Evolutionary conservation across 2,329 filamentous ascomycete species (phyloP).

Genomic region (Aspergillus sp.): DNA sequence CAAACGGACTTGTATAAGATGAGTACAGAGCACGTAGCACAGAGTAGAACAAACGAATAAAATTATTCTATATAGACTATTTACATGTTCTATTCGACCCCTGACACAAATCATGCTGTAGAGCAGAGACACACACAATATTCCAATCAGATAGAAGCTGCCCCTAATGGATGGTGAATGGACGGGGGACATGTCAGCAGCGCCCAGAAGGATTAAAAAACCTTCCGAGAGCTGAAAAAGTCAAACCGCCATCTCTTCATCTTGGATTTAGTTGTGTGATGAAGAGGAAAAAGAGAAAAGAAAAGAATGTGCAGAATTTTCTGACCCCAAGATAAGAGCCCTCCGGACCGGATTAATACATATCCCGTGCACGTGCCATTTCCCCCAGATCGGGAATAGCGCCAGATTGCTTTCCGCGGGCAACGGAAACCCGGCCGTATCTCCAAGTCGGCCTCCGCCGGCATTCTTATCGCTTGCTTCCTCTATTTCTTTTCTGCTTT

Average conservation of each 20-base stretch:
- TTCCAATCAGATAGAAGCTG: constrained; percentile 31
- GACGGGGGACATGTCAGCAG: constrained; percentile 33
- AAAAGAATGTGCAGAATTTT: constrained; percentile 3
- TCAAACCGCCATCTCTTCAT: constrained; percentile 31
- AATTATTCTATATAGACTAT: too few species aligned
- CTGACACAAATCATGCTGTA: too few species aligned
- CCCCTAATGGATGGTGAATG: constrained; percentile 30
- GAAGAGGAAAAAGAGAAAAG: constrained; percentile 16
- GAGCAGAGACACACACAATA: not conserved
- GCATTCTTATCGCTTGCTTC: constrained; percentile 14
- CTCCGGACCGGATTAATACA: not conserved
- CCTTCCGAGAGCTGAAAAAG: constrained; percentile 30
- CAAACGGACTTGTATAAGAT: too few species aligned
- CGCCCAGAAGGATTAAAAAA: constrained; percentile 22
- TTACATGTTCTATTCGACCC: too few species aligned
- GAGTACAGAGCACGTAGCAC: too few species aligned
- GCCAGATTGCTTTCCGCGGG: constrained; percentile 30
- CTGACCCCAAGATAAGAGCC: constrained; percentile 7
- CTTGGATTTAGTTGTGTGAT: constrained; percentile 38
- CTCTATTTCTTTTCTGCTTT: constrained; percentile 3
- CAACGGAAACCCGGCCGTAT: constrained; percentile 20
- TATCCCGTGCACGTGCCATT: constrained; percentile 14
- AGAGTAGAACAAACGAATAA: too few species aligned
- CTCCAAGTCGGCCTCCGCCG: constrained; percentile 10
- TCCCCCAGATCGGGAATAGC: constrained; percentile 17